Conservation (phyloP, 169 alveolate species). For the Plasmodium gaboni region DNA sequence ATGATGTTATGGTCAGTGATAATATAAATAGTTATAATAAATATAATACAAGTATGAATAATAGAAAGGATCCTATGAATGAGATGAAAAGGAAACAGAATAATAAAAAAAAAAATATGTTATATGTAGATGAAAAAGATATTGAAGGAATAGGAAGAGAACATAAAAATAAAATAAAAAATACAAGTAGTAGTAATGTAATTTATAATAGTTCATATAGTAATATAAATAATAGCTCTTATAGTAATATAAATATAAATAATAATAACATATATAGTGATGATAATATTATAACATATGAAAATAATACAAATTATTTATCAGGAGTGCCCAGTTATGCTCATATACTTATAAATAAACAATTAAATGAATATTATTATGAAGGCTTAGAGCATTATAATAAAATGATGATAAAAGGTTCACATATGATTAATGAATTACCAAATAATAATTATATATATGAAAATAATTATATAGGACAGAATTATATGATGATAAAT, state of each 20-base stretch:
- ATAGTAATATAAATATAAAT: neutral
- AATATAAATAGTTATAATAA: neutral
- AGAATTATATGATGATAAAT: conserved; percentile 26
- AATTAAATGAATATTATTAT: neutral
- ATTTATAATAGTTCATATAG: too few relatives aligned
- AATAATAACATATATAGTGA: neutral
- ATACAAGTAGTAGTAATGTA: neutral
- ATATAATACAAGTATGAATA: too few relatives aligned
- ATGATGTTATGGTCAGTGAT: neutral
- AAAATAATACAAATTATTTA: too few relatives aligned
- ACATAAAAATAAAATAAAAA: neutral
- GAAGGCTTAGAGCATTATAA: neutral
- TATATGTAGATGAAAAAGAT: neutral
- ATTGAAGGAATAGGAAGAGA: neutral
- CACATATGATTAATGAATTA: conserved; percentile 13
- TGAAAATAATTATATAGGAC: conserved; percentile 32
- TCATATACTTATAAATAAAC: neutral
- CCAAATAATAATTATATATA: conserved; percentile 36
- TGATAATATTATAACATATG: too few relatives aligned
- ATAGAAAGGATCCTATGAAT: neutral
- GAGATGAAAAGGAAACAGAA: neutral
- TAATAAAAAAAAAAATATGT: neutral
- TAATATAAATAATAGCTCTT: neutral
- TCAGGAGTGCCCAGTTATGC: too few relatives aligned
- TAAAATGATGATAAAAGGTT: too few relatives aligned